Conservation (phyloP, 2,329 filamentous ascomycete genomes). For the Sporothrix humicola region DNA sequence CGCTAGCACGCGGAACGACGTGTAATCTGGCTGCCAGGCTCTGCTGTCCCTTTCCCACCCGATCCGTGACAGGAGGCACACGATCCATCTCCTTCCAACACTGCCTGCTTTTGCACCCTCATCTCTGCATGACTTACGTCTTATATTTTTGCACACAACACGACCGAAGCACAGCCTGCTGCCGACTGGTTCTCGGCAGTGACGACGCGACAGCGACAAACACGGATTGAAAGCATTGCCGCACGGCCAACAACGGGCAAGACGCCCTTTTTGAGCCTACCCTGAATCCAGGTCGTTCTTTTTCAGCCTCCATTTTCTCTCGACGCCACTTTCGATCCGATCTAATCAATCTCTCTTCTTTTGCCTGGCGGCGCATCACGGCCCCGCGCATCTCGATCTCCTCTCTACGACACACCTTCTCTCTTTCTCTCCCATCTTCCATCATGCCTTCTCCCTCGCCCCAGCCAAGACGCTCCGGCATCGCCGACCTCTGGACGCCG, state of each 20-base stretch:
- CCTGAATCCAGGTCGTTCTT: background rate
- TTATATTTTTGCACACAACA: background rate
- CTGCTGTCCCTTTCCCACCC: slow-evolving; percentile 19
- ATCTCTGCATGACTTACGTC: background rate
- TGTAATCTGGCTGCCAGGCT: slow-evolving; percentile 9
- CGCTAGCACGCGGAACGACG: slow-evolving; percentile 24
- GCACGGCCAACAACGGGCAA: background rate
- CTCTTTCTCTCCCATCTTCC: background rate
- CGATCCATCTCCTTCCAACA: slow-evolving; percentile 9
- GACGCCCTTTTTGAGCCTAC: background rate
- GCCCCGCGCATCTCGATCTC: background rate
- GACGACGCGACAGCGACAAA: background rate
- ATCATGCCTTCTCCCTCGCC: slow-evolving; percentile 35
- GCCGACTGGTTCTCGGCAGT: slow-evolving; percentile 15
- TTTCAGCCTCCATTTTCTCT: background rate
- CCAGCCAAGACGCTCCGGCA: slow-evolving; percentile 32
- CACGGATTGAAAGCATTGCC: background rate
- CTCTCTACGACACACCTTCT: background rate
- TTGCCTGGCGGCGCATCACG: too few relatives aligned
- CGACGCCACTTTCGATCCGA: background rate
- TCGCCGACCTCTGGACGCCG: slow-evolving; percentile 33
- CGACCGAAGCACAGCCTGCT: slow-evolving; percentile 3
- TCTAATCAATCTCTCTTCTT: background rate
- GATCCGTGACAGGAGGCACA: slow-evolving; percentile 9
- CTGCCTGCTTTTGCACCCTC: background rate